Conservation (phyloP, 2,329 filamentous ascomycete species). For the Cordyceps pruinosa region DNA sequence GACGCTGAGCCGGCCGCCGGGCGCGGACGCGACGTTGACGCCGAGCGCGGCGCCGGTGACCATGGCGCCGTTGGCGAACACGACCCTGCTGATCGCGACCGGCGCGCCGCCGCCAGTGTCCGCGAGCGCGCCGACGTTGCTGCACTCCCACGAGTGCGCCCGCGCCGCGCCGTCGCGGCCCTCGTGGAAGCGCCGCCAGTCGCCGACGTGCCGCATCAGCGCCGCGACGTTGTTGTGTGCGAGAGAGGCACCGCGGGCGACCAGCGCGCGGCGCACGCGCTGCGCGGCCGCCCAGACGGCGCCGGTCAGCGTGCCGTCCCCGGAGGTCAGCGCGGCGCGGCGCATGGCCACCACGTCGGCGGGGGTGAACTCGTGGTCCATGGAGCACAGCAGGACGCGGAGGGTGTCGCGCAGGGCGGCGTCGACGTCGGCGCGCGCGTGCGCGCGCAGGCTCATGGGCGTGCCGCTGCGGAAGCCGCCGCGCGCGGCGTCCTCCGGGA, state of each 20-base stretch:
- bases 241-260: slow-evolving; percentile 25
- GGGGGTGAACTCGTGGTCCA: slow-evolving; percentile 25
- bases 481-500: slow-evolving; percentile 26
- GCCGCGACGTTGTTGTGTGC: slow-evolving; percentile 37
- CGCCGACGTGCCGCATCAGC: slow-evolving; percentile 34
- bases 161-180: slow-evolving; percentile 37
- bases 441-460: slow-evolving; percentile 39
- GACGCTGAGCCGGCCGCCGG: slow-evolving; percentile 33
- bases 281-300: slow-evolving; percentile 38
- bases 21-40: slow-evolving; percentile 42
- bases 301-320: slow-evolving; percentile 16
- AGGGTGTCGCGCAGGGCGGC: slow-evolving; percentile 20
- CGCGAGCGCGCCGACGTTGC: slow-evolving; percentile 42
- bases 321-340: slow-evolving; percentile 21
- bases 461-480: slow-evolving; percentile 32
- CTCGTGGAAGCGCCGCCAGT: slow-evolving; percentile 37
- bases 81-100: slow-evolving; percentile 30
- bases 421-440: slow-evolving; percentile 20
- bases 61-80: slow-evolving; percentile 45
- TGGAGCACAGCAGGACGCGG: slow-evolving; percentile 33
- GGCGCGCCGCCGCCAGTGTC: slow-evolving; percentile 20
- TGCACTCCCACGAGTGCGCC: slow-evolving; percentile 42
- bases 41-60: slow-evolving; percentile 36
- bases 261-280: slow-evolving; percentile 29
- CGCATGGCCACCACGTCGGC: slow-evolving; percentile 12